Base-by-base conservation (phyloP, 2,329 filamentous ascomycete species). In the Fusarium brachygibbosum region DNA sequence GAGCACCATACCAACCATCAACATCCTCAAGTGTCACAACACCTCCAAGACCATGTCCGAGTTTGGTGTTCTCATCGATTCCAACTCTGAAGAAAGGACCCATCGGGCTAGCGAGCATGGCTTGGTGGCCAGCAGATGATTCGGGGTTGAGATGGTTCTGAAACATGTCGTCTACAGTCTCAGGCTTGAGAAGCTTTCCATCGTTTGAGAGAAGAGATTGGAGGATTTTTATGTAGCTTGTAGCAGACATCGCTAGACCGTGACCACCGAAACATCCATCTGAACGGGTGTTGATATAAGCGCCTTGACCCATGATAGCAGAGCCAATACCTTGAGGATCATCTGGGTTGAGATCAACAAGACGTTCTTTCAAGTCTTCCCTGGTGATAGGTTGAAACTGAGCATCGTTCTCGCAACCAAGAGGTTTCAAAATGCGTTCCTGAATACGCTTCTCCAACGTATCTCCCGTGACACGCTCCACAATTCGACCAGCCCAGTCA, bases 401-500 rank as follows among this genome's bases (percentile, higher is more conserved):
- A 3, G 77, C 78, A 52, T 79, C 77, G 0, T 55, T 40, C 9
- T 53, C 71, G 41, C 85, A 79, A 14, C 79, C 80, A 2, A 88
- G 76, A 3, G 83, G 83, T 0, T 73, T 74, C 65, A 84, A n/a
- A 19, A 87, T 81, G 46, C 82, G 77, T 53, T 81, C 67, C 13
- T 82, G 75, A 68, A 87, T 79, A 48, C 79, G 81, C 3, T 82
- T 79, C 4, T 82, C 78, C 4, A 88, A 74, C 0, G 78, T 80
- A 11, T 70, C 53, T 0, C 81, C 80, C 0, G 84, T 84, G 1
- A 84, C 70, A 0, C 80, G 76, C 68, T 87, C 85, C 2, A 88
- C 78, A 1, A 87, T 76, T 1, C 80, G 78, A 4, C 86, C 86
- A 0, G 82, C 83, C 85, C 85, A 88, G 75, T 88, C 86, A 2